A percentile compares a stretch with the other conserved stretches of the same genome.
phyloP scores from a whole-genome alignment of 129 eudicot genomes.

The Mikania micrantha region DNA sequence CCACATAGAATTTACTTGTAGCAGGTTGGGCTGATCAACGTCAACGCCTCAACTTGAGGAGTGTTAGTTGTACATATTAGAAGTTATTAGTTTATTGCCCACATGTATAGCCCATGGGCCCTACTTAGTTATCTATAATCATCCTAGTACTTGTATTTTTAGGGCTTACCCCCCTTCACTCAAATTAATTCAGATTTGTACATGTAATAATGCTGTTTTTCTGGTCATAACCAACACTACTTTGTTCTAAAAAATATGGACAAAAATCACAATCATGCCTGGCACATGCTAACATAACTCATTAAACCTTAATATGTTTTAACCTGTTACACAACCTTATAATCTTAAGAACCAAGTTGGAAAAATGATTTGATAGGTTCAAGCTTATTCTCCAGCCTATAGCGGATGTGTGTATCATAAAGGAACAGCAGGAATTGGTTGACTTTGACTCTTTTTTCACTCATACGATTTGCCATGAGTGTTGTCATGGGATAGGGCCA shows the following conservation, averaged over 20 bases:
- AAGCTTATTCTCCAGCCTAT: conserved; percentile 91
- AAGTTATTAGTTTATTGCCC: too few species aligned
- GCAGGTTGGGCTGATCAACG: too few species aligned
- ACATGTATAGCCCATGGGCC: too few species aligned
- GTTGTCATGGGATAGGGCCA: conserved; percentile 99
- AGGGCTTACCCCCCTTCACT: neutral
- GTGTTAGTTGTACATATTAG: too few species aligned
- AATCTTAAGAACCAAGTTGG: conserved; percentile 1
- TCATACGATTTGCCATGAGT: conserved; percentile 95
- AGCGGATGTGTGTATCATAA: conserved; percentile 59
- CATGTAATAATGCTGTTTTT: neutral
- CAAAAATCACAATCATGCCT: neutral
- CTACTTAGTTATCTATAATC: too few species aligned
- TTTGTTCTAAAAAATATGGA: neutral
- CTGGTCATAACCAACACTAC: neutral
- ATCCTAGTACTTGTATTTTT: too few species aligned
- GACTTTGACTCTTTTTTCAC: conserved; percentile 95
- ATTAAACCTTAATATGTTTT: neutral
- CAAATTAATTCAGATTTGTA: neutral
- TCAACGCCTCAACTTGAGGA: too few species aligned
- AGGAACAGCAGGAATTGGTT: conserved; percentile 64
- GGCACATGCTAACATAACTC: neutral
- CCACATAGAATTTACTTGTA: too few species aligned
- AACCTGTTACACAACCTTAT: neutral
- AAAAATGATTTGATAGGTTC: conserved; percentile 51